Percentiles rank a stretch among this genome's conserved stretches.
Evolutionary conservation across 108 stramenopile species (phyloP).

Genomic region (Nannochloropsis gaditana): DNA sequence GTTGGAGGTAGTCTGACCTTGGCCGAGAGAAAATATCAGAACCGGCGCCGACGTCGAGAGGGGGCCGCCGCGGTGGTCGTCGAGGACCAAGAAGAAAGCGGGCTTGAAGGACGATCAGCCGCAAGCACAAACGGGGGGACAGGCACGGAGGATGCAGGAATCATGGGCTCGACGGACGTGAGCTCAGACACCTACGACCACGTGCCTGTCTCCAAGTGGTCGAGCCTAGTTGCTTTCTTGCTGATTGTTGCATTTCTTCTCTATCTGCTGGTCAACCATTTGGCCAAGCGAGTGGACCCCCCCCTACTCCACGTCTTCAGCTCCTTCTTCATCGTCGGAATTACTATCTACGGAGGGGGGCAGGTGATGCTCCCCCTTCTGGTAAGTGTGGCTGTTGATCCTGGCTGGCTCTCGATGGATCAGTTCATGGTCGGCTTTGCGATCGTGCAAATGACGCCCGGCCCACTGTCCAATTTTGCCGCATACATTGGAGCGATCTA

Average conservation of each 20-base stretch:
- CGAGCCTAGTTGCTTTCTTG: slow-evolving; percentile 61
- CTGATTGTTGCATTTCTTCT: slow-evolving; percentile 62
- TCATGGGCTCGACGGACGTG: slow-evolving; percentile 60
- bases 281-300: slow-evolving; percentile 23
- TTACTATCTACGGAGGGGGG: slow-evolving; percentile 85
- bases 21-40: slow-evolving; percentile 46
- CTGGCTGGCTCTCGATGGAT: slow-evolving; percentile 73
- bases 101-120: not conserved
- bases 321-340: slow-evolving; percentile 75
- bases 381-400: slow-evolving; percentile 76
- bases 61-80: slow-evolving; percentile 16
- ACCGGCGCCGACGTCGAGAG: not conserved
- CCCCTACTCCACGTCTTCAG: slow-evolving; percentile 77
- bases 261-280: slow-evolving; percentile 54
- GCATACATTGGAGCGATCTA: slow-evolving; percentile 80
- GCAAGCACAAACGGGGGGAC: not conserved
- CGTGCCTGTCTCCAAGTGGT: slow-evolving; percentile 68
- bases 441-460: slow-evolving; percentile 69
- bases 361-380: slow-evolving; percentile 82
- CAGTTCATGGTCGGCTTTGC: slow-evolving; percentile 67
- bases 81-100: slow-evolving; percentile 9
- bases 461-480: slow-evolving; percentile 80
- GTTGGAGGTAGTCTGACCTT: slow-evolving; percentile 63
- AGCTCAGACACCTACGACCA: slow-evolving; percentile 60
- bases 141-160: slow-evolving; percentile 46